Evolutionary conservation across 306 rosid genomes (phyloP).

Genomic region (Biancaea sappan): DNA sequence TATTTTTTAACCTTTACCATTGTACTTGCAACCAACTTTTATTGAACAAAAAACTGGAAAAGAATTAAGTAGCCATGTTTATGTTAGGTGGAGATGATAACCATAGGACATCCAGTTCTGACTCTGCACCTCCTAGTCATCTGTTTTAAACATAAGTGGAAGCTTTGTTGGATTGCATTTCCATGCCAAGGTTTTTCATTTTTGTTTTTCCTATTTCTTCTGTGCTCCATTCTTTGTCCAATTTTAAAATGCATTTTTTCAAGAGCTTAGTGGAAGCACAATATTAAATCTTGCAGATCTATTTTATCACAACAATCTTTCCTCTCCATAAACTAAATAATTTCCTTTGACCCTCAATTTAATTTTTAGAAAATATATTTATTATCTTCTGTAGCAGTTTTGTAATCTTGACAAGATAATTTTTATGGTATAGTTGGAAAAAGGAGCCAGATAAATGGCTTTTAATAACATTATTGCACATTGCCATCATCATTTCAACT

Average conservation of each 20-base stretch:
- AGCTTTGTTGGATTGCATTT: neutral
- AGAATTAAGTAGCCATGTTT: neutral
- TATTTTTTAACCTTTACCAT: neutral
- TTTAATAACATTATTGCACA: conserved; percentile 17
- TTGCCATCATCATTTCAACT: conserved; percentile 11
- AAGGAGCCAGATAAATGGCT: neutral
- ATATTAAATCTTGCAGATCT: neutral
- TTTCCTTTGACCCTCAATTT: conserved; percentile 4
- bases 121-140: neutral
- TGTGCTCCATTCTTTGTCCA: neutral
- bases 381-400: conserved; percentile 1
- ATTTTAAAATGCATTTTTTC: conserved; percentile 4
- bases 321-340: neutral
- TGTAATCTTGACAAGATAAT: neutral
- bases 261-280: neutral
- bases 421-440: neutral
- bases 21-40: neutral
- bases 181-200: neutral
- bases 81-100: neutral
- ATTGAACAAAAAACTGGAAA: neutral
- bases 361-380: neutral
- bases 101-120: neutral
- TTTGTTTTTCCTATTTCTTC: neutral
- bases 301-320: neutral
- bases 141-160: neutral